phyloP scores from a whole-genome alignment of 1,284 basidiomycete species.

The Trichosporon sp. region DNA sequence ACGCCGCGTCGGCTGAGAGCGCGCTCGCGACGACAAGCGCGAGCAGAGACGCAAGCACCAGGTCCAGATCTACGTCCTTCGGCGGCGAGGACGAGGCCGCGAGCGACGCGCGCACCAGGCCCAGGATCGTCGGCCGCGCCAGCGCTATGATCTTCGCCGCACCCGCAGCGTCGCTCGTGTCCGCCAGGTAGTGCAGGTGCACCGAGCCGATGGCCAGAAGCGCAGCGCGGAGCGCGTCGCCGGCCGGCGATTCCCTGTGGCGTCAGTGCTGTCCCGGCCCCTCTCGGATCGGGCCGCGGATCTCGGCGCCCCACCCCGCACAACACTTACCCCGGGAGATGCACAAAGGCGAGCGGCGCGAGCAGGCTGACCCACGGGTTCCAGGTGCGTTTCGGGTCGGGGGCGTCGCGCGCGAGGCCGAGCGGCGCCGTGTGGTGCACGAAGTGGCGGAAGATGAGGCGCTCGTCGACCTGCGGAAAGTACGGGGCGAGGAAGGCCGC shows the following conservation, averaged over 20 bases:
- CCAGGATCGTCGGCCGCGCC: slow-evolving; percentile 27
- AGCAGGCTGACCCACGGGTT: slow-evolving; percentile 41
- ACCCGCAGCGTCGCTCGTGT: slow-evolving; percentile 23
- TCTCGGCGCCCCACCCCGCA: background rate
- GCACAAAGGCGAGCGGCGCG: slow-evolving; percentile 36
- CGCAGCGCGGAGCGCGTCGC: slow-evolving; percentile 35
- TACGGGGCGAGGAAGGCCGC: slow-evolving; percentile 37
- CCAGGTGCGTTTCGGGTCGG: slow-evolving; percentile 24
- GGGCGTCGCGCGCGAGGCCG: slow-evolving; percentile 36
- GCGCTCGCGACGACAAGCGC: slow-evolving; percentile 1
- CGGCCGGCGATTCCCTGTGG: slow-evolving; percentile 25
- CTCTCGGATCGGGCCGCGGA: no score
- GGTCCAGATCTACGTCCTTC: background rate
- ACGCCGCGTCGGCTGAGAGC: background rate
- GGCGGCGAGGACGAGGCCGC: slow-evolving; percentile 19
- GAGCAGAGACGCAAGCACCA: background rate
- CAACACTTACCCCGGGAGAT: slow-evolving; percentile 31
- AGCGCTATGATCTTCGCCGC: slow-evolving; percentile 27
- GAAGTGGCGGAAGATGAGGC: slow-evolving; percentile 41
- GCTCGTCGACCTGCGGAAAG: slow-evolving; percentile 35
- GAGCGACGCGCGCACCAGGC: slow-evolving; percentile 24
- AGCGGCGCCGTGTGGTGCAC: slow-evolving; percentile 34
- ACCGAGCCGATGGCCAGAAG: slow-evolving; percentile 39
- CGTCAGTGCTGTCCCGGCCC: background rate
- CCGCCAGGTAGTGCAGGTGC: slow-evolving; percentile 33